These are phyloP conservation scores for Herpetospermum pedunculosum DNA, from an alignment of 306 rosid genomes.

Conservation along the genomic window DNA sequence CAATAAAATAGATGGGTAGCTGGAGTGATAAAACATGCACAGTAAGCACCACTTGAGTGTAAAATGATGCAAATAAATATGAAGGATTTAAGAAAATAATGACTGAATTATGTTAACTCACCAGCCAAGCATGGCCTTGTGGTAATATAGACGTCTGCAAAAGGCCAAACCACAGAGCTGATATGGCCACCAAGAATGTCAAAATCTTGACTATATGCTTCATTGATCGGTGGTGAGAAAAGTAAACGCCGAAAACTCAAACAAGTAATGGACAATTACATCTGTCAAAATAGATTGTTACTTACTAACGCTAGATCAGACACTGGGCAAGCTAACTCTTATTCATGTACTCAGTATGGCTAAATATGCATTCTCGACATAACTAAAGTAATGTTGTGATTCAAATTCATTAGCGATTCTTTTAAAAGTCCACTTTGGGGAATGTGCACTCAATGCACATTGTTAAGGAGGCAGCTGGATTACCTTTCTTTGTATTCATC, in stretches of 20 bases:
- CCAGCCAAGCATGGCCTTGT: slow-evolving; percentile 62
- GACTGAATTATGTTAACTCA: slow-evolving; percentile 23
- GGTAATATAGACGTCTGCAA: slow-evolving; percentile 43
- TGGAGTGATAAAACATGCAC: slow-evolving; percentile 21
- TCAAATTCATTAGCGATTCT: background rate
- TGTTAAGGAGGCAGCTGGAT: too few relatives aligned
- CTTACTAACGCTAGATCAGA: background rate
- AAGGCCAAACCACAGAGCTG: slow-evolving; percentile 74
- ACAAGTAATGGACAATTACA: background rate
- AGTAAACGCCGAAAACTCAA: background rate
- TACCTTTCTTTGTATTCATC: too few relatives aligned
- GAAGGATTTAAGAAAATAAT: background rate
- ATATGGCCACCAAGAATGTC: slow-evolving; percentile 41
- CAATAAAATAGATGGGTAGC: slow-evolving; percentile 70
- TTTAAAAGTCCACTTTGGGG: background rate
- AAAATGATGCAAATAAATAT: background rate
- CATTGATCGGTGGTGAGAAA: slow-evolving; percentile 25
- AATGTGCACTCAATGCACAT: background rate
- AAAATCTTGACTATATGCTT: slow-evolving; percentile 74
- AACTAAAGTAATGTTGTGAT: background rate
- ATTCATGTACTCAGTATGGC: background rate
- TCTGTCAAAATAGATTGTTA: background rate
- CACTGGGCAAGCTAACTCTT: background rate
- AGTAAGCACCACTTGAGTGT: slow-evolving; percentile 12
- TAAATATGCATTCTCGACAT: background rate